phyloP scores from a whole-genome alignment of 108 stramenopile species.

The Aurantiochytrium sp. region DNA sequence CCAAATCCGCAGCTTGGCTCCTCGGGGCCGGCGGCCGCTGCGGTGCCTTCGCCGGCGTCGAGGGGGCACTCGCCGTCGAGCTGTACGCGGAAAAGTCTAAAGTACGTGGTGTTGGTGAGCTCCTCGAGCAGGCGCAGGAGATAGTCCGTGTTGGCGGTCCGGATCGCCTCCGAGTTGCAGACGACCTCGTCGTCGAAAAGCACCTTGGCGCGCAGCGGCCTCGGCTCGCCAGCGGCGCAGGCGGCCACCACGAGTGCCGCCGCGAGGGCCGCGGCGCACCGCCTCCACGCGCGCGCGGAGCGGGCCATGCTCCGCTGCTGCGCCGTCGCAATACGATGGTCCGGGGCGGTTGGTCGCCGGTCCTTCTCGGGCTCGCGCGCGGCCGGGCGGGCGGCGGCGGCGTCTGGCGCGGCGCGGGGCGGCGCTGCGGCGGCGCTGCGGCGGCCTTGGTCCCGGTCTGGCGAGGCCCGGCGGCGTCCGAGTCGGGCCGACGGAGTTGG shows the following conservation, averaged over 20 bases:
- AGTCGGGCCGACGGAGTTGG: no score
- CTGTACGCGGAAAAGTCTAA: not conserved
- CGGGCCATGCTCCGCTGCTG: no score
- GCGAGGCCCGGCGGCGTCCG: no score
- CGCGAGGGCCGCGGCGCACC: not conserved
- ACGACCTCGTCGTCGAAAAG: not conserved
- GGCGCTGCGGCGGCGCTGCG: no score
- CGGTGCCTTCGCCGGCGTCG: not conserved
- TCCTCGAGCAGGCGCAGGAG: not conserved
- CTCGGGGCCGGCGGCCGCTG: no score
- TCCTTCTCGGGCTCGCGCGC: no score
- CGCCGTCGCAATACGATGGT: no score
- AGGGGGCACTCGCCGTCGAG: not conserved
- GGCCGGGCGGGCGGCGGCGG: no score
- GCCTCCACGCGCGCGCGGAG: no score
- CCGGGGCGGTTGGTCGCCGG: no score
- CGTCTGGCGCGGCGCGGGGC: no score
- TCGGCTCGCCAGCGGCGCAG: not conserved
- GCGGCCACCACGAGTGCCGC: not conserved
- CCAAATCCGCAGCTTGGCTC: not conserved
- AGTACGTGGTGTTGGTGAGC: constrained; percentile 19
- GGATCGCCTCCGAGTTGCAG: not conserved
- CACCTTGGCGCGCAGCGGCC: not conserved
- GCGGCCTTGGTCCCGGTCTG: no score
- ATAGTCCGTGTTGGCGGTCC: not conserved